phyloP scores from a whole-genome alignment of 75 land plant genomes.

The Pinus taeda region DNA sequence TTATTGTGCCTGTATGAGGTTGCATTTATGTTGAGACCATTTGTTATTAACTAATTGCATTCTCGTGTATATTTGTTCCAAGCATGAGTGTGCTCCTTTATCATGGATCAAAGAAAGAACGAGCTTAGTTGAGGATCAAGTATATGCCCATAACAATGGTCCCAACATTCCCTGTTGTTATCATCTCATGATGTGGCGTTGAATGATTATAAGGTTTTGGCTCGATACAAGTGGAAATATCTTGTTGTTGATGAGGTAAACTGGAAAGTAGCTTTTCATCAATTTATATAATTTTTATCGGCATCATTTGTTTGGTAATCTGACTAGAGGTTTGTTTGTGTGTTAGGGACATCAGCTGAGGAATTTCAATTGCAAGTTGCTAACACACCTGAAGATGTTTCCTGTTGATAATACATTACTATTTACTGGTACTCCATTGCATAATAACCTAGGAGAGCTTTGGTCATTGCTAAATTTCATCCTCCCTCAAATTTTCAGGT shows the following conservation, averaged over 20 bases:
- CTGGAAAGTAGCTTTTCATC: neutral
- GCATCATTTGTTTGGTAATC: neutral
- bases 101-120: constrained; percentile 38
- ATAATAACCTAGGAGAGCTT: constrained; percentile 41
- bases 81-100: constrained; percentile 36
- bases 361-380: constrained; percentile 37
- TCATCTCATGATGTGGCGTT: constrained; percentile 29
- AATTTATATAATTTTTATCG: neutral
- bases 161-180: constrained; percentile 31
- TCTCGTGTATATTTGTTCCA: constrained; percentile 33
- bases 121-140: constrained; percentile 14
- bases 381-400: constrained; percentile 33
- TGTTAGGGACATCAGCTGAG: constrained; percentile 46
- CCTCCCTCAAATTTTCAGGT: constrained; percentile 41
- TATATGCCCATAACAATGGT: constrained; percentile 21
- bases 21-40: neutral
- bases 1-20: neutral
- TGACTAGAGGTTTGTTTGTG: neutral
- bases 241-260: constrained; percentile 46
- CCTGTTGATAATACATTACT: constrained; percentile 24
- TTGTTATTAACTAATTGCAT: neutral
- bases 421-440: constrained; percentile 46
- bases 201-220: too few relatives aligned
- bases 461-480: constrained; percentile 54
- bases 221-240: constrained; percentile 29